Base-by-base conservation (phyloP, 345 rosid species). In the sweet orange (Citrus sinensis) region DNA sequence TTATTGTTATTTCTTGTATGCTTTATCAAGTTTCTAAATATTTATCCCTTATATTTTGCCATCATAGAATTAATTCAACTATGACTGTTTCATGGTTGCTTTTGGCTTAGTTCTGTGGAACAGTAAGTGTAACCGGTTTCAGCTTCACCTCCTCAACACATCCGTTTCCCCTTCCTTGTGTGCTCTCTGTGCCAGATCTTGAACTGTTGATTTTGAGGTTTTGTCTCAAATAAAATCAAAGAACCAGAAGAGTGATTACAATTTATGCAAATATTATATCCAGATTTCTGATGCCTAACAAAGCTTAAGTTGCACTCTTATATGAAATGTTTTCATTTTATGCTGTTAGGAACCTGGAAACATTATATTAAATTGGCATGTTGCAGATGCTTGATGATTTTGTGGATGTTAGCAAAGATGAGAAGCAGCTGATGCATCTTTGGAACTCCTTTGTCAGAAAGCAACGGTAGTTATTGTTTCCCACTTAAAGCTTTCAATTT, bases 311-410 rank as follows among this genome's bases (percentile, higher is more conserved):
- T 46, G 17, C 25, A 19, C 24, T 19, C 11, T 17, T 7, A 22
- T 34, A 32, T 65, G 40, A 65, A n/a, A 17, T 51, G 19, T 11
- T 70, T 70, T 70, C 60, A 70, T 25, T 51, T 2, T 19, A 22
- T 32, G 24, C 25, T 40, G 14, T 29, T 74, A 39, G 60, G 25
- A 77, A 70, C 40, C 30, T 16, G n/a, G 59, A 74, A 80, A 49
- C 25, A 62, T 80, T 63, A 54, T 71, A 16, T 35, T 27, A 55
- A 63, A 69, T 62, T 77, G 29, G 66, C 66, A 49, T 81, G 70
- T 84, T 82, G 85, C 98, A 96, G 99, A 90, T 92, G 98, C 98
- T 94, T 81, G 95, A 97, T 82, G 98, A 94, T 87, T 94, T 94
- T 83, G 98, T 92, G 82, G 98, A 94, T 74, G 98, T 93, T 79